phyloP scores from a whole-genome alignment of 2,329 filamentous ascomycete genomes.

The Cladophialophora yegresii region DNA sequence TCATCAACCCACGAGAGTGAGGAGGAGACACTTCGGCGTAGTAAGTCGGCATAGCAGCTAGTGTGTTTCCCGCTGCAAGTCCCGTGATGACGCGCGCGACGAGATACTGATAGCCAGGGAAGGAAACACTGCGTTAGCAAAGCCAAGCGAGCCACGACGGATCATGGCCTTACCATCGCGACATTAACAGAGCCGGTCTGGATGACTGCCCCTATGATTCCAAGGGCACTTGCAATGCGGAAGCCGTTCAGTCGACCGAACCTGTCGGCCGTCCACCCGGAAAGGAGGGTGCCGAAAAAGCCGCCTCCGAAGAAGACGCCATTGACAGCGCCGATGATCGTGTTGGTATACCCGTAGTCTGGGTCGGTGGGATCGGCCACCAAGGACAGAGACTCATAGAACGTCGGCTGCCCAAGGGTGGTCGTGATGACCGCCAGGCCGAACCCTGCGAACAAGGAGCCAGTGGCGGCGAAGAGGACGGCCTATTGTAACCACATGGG shows the following conservation, averaged over 20 bases:
- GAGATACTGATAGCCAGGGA: slow-evolving; percentile 11
- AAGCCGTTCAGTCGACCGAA: slow-evolving; percentile 41
- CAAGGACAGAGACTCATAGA: slow-evolving; percentile 47
- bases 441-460: slow-evolving; percentile 40
- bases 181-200: background rate
- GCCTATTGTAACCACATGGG: slow-evolving; percentile 22
- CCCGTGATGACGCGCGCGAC: slow-evolving; percentile 19
- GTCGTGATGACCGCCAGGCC: slow-evolving; percentile 44
- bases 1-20: slow-evolving; percentile 38
- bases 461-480: slow-evolving; percentile 40
- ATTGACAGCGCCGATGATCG: slow-evolving; percentile 48
- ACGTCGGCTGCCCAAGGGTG: slow-evolving; percentile 50
- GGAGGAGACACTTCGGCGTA: slow-evolving; percentile 38
- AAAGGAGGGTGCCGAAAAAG: slow-evolving; percentile 42
- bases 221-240: background rate
- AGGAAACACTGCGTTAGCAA: background rate
- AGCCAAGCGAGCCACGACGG: background rate
- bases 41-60: slow-evolving; percentile 34
- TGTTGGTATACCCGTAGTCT: slow-evolving; percentile 46
- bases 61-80: slow-evolving; percentile 1
- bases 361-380: slow-evolving; percentile 31
- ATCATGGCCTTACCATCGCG: slow-evolving; percentile 1
- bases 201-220: slow-evolving; percentile 3
- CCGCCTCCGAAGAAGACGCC: slow-evolving; percentile 48
- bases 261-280: slow-evolving; percentile 44